Base-by-base conservation (phyloP, 305 asterid species). In the Fraxinus baroniana region DNA sequence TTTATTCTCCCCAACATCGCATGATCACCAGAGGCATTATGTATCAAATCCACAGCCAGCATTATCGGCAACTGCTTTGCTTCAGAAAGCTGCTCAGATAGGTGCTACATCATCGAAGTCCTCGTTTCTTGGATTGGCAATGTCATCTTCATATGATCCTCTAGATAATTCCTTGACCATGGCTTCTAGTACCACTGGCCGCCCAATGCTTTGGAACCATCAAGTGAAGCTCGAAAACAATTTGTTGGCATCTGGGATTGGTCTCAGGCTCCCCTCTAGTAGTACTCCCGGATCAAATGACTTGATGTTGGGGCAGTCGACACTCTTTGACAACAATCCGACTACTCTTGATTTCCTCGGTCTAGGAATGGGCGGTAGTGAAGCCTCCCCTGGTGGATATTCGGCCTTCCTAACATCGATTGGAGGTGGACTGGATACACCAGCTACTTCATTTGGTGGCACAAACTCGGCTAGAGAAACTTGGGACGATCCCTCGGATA, bases 21-120 rank as follows among this genome's bases (percentile, higher is more conserved):
- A 86, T 12, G 90, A 84, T 49, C 89, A 83, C 1, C 85, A 83
- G 13, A 78, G 80, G 32, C 92, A 85, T 81, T 90, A 88, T 30
- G 26, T 88, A 0, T 28, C 91, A 1, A 70, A 62, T 68, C 36
- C 89, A 2, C 95, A 84, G 60, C 92, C 97, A 0, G 95, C 92
- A 2, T 70, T 95, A 37, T 92, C 98, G 0, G 98, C 98, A 1
- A 95, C 98, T 0, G 98, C 98, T 17, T 84, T 95, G 83, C 97
- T 95, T 71, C 98, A 92, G 81, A 95, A 95, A 78, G 98, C 98
- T 0, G 98, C 98, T 17, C 97, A 95, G 78, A 91, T 95, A 85
- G 97, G 97, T 0, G 84, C 92, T 0, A 84, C 90, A 0, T 84
- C 93, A 0, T 92, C 96, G 44, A 91, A 85, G 84, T 80, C 89